Evolutionary conservation across 2,329 filamentous ascomycete species (phyloP), one percentile per base, ranked within the genome.

Genomic region (Fusarium clavum): DNA sequence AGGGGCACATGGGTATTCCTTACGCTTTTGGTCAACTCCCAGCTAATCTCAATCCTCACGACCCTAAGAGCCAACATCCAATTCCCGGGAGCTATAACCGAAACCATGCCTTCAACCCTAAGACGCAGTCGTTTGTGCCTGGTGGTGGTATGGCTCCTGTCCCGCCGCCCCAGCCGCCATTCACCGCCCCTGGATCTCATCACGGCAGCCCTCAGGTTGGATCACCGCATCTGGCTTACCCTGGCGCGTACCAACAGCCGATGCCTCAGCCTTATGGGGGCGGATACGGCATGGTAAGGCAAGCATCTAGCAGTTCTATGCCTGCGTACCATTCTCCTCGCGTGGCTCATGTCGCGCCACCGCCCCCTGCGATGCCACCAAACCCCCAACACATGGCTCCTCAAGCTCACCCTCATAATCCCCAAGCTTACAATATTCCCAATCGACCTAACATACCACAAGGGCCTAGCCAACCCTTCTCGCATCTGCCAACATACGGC

Each of bases 81-180:
- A 90, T 97, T 60, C 93, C 94, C 16, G 93, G 93, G 38, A 96
- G 91, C 80, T 97, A 88, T 72, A 93, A 92, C 76, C 87, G 94
- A 61, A 81, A 81, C 54, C 93, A 94, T 74, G 89, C 92, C 14
- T 98, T 98, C 83, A 98, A 98, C 77, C 95, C 94, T 1, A 94
- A 97, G 81, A 98, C 93, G 18, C 93, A 97, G 76, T 92, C 94
- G 0, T 98, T 98, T 79, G 88, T 97, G 25, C 95, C 95, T 48
- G 79, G 81, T 20, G 77, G 88, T 68, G 82, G 83, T 27, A 84
- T 86, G 78, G 80, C 82, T 30, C 81, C 84, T 6, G 82, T 84
- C 69, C 85, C 83, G 43, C 81, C 81, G 32, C 81, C 84, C 8
- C 81, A 84, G 65, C 82, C 82, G 18, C 82, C 83, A 1, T 88